These are phyloP conservation scores for Melaleuca quinquenervia DNA, from an alignment of 345 rosid genomes.

Conservation along the genomic window DNA sequence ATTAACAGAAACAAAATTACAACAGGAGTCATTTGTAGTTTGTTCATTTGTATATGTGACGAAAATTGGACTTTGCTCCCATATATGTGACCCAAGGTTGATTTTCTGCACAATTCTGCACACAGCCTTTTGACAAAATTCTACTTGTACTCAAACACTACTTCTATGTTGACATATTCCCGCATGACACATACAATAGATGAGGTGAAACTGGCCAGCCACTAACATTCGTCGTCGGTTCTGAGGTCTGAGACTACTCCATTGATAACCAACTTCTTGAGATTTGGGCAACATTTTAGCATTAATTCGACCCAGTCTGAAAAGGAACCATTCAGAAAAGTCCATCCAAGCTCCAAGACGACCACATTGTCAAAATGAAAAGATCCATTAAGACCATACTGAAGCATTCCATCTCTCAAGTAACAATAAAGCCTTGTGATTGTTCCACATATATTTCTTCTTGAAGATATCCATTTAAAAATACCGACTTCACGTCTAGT, in stretches of 20 bases:
- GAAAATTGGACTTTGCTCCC: background rate
- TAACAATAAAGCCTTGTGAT: too few species aligned
- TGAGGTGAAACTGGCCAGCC: conserved; percentile 57
- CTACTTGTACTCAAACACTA: conserved; percentile 59
- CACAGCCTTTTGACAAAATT: conserved; percentile 1
- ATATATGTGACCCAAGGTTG: background rate
- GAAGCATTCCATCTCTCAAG: conserved; percentile 45
- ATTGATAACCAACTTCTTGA: conserved; percentile 50
- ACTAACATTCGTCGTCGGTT: conserved; percentile 50
- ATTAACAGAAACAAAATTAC: background rate
- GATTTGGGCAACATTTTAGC: conserved; percentile 56
- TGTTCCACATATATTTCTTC: too few species aligned
- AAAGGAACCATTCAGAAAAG: conserved; percentile 45
- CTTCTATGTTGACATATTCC: conserved; percentile 59
- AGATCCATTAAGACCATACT: conserved; percentile 50
- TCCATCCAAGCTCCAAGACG: conserved; percentile 75
- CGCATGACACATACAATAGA: conserved; percentile 69
- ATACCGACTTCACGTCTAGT: too few species aligned
- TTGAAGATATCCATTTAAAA: too few species aligned
- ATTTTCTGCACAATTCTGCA: background rate
- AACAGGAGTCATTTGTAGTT: background rate
- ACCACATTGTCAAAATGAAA: conserved; percentile 42
- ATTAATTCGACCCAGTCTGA: conserved; percentile 55
- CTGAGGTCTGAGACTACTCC: conserved; percentile 67
- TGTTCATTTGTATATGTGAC: background rate